Conservation (phyloP, 163 green algal genomes). For the Scenedesmus sp. region DNA sequence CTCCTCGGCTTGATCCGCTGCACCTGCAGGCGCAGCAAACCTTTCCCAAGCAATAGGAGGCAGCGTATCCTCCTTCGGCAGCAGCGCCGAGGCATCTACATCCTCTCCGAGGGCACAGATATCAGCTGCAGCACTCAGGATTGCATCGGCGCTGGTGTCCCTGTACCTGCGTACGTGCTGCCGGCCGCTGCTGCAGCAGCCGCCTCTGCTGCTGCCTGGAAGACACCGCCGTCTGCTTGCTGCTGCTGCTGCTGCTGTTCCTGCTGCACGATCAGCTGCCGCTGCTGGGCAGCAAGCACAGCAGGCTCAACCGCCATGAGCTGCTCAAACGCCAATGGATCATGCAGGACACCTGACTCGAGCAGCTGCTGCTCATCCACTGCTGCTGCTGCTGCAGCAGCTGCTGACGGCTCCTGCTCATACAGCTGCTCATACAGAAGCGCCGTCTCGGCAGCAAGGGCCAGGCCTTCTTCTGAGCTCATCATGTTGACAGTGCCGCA, state of each 20-base stretch:
- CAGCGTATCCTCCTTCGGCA: slow-evolving; percentile 39
- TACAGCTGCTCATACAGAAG: not conserved
- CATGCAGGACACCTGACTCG: not conserved
- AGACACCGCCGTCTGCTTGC: not conserved
- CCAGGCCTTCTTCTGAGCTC: not conserved
- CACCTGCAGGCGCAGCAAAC: slow-evolving; percentile 12
- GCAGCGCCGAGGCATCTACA: not conserved
- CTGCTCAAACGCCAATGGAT: slow-evolving; percentile 47
- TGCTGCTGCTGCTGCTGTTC: slow-evolving; percentile 26
- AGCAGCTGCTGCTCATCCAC: not conserved
- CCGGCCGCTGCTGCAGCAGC: not conserved
- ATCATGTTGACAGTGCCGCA: not conserved
- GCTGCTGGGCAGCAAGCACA: slow-evolving; percentile 1
- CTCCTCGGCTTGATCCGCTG: not conserved
- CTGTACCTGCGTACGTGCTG: not conserved
- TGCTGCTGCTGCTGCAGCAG: slow-evolving; percentile 11
- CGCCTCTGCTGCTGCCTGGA: slow-evolving; percentile 23
- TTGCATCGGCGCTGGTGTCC: not conserved
- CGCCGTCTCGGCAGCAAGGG: not conserved
- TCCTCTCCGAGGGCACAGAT: not conserved
- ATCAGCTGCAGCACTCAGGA: slow-evolving; percentile 18
- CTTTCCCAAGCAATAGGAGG: not conserved
- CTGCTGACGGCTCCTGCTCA: slow-evolving; percentile 11
- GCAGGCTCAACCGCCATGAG: slow-evolving; percentile 44
- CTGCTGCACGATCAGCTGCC: not conserved